Base-by-base conservation (phyloP, 2,329 filamentous ascomycete genomes). In the Fonsecaea monophora region DNA sequence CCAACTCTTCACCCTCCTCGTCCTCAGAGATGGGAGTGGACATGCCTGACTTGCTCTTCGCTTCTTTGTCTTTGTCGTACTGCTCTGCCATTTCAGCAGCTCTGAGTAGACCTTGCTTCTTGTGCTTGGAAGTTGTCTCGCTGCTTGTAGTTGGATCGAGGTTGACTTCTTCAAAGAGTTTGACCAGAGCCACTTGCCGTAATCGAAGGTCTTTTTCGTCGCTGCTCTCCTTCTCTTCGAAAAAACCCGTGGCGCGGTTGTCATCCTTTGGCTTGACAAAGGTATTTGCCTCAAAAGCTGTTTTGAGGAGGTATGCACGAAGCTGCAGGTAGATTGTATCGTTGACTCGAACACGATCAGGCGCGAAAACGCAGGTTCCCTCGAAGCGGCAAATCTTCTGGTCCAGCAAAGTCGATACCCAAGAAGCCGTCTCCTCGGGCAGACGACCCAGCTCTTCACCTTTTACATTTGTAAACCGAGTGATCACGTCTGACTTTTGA, bases 251-350 rank as follows among this genome's bases (percentile, higher is more conserved):
- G 1, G 88, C 86, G 45, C 92, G 85, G 73, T 97, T 95, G 69
- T 86, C 84, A 64, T 89, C 85, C 59, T 87, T 84, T 0, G 88
- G 83, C 54, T 87, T 84, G 53, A 87, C 81, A 60, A 93, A 88
- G 2, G 82, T 83, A 3, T 82, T 83, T 53, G 82, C 84, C 58
- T 89, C 85, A 73, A 99, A 98, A 0, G 92, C 90, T 18, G 86
- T 86, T 66, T 83, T 86, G 15, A 95, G 82, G 45, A 99, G 77
- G 63, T 85, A 96, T 75, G 91, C 95, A 62, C 86, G 86, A 53
- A 99, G 79, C 77, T 99, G 95, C 6, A 99, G 78, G 73, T 94
- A 96, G n/a, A 99, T 85, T 0, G 93, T 98, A 74, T 99, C 95
- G 74, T 96, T 97, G 8, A 94, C 95, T 58, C 92, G 86, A 56